These are phyloP conservation scores for Mycena alexandri DNA, from an alignment of 768 basidiomycete species.

Conservation along the genomic window DNA sequence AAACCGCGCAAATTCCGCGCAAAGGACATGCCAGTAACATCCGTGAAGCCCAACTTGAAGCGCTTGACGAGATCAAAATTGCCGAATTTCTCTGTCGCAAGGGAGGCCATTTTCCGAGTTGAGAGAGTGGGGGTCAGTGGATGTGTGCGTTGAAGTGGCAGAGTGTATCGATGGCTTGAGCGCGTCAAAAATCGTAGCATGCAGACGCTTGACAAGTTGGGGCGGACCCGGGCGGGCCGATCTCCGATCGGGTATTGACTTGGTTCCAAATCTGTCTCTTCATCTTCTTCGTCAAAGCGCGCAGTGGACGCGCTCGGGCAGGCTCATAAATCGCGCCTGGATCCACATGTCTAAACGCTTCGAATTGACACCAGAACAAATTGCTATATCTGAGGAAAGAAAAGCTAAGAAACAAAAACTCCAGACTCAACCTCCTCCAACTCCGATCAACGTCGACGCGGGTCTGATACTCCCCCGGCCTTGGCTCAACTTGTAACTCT, in stretches of 20 bases:
- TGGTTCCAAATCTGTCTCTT: not conserved
- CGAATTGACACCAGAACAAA: conserved; percentile 64
- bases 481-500: conserved; percentile 53
- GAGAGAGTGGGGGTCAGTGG: conserved; percentile 35
- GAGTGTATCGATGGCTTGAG: conserved; percentile 24
- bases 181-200: conserved; percentile 53
- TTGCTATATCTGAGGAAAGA: conserved; percentile 66
- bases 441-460: conserved; percentile 34
- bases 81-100: conserved; percentile 61
- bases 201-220: too few species aligned
- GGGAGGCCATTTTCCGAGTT: conserved; percentile 46
- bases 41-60: conserved; percentile 82
- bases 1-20: too few species aligned
- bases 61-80: conserved; percentile 89
- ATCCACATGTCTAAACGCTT: conserved; percentile 37
- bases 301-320: not conserved
- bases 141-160: conserved; percentile 30
- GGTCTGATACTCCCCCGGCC: conserved; percentile 49
- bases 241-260: too few species aligned
- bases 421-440: conserved; percentile 33
- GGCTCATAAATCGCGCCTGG: too few species aligned
- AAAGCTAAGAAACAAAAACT: conserved; percentile 58
- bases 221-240: too few species aligned
- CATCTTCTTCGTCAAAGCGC: not conserved
- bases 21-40: conserved; percentile 55